Conservation (phyloP, 2,329 filamentous ascomycete genomes). For the Colletotrichum plurivorum region DNA sequence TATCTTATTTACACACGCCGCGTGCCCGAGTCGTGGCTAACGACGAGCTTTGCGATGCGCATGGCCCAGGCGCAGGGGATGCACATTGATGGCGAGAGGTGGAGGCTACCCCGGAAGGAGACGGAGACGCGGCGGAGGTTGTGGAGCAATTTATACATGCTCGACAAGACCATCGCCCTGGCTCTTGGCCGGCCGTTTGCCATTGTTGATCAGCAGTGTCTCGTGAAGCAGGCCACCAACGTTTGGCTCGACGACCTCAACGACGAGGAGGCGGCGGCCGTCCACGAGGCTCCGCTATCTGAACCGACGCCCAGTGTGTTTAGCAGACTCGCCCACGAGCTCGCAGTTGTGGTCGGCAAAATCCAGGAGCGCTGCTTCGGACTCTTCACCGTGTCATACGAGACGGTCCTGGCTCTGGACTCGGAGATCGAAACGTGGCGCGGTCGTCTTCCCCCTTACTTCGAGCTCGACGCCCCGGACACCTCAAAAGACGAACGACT, state of each 20-base stretch:
- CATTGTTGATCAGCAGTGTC: constrained; percentile 55
- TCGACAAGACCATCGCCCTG: constrained; percentile 56
- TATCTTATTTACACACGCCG: constrained; percentile 56
- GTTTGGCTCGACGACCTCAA: constrained; percentile 54
- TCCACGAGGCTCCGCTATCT: constrained; percentile 44
- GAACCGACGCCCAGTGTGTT: constrained; percentile 52
- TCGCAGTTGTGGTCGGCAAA: constrained; percentile 53
- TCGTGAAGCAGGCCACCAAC: constrained; percentile 54
- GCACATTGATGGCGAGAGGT: constrained; percentile 58
- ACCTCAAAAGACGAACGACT: constrained; percentile 46
- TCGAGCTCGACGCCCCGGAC: constrained; percentile 51
- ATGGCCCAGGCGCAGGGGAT: constrained; percentile 60
- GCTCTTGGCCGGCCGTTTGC: constrained; percentile 56
- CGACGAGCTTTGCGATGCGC: constrained; percentile 57
- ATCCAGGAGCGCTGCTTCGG: constrained; percentile 57
- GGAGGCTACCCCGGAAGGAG: constrained; percentile 52
- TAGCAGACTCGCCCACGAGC: constrained; percentile 48
- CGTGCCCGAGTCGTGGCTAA: constrained; percentile 57
- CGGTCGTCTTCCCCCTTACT: constrained; percentile 50
- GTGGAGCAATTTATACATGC: constrained; percentile 56
- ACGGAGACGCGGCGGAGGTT: constrained; percentile 54
- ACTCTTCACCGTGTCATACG: constrained; percentile 52
- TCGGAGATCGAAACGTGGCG: constrained; percentile 51
- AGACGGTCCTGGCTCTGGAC: constrained; percentile 53
- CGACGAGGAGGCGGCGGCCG: constrained; percentile 47